Base-by-base conservation (phyloP, 176 grass and related monocot species). In the Bonia amplexicaulis region DNA sequence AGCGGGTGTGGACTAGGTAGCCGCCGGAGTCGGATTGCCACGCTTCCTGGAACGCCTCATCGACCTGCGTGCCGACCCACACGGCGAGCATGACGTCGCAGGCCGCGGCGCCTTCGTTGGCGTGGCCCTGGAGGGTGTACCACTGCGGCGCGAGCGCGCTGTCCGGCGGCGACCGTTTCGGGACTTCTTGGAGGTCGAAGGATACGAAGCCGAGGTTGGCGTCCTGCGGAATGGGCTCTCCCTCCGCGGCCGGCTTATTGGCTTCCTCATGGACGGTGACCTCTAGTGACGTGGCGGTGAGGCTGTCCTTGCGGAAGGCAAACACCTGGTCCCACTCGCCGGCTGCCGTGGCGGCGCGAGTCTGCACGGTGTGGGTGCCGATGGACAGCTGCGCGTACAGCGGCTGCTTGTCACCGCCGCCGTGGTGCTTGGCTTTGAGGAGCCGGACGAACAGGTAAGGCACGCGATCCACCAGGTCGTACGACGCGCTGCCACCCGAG, bases 1-100 rank as follows among this genome's bases (percentile, higher is more conserved):
- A 94, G 44, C 96, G 93, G n/a, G 96, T 96, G 77, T 94, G 93
- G 0, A 90, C 85, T 9, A 92, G 73, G 58, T 94, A 89, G 22
- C 96, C 96, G 22, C 93, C 96, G 22, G 96, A 90, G 74, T 99
- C 96, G 0, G 96, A 99, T 12, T 96, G 96, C 96, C 96, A 99
- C 23, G 96, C 93, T 64, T 96, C 96, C 74, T 96, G 96, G 85
- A 99, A 99, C 60, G 96, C 86, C 88, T 99, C 96, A 78, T 99
- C 96, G 1, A 90, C 91, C 88, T 99, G 96, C 7, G 93, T 99
- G 64, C 96, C 96, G n/a, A 96, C 78, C 96, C 96, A 99, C 11
- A 94, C 93, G 40, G 93, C 91, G 31, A 99, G 88, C 96, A 99
- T 99, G 33, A 96, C 91, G 73, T 99, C 96, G 58, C 84, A 92